These are phyloP conservation scores for Aspergillus phoenicis DNA, from an alignment of 2,329 filamentous ascomycete genomes.

Conservation along the genomic window DNA sequence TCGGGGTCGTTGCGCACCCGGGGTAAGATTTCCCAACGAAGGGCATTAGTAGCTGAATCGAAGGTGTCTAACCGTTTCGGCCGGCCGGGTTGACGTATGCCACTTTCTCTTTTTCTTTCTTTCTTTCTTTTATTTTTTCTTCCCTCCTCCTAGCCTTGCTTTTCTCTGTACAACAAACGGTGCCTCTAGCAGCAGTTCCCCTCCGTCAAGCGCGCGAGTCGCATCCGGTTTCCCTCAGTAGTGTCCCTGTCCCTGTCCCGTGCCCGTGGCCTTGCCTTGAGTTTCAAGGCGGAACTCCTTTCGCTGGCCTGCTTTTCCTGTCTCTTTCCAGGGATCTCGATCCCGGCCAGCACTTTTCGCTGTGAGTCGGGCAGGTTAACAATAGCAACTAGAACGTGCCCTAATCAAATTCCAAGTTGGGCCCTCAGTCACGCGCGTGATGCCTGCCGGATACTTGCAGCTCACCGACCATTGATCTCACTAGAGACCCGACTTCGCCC, in stretches of 20 bases:
- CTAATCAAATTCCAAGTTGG: slow-evolving; percentile 22
- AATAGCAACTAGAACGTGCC: slow-evolving; percentile 11
- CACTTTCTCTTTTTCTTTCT: not conserved
- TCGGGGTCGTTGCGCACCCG: too few relatives aligned
- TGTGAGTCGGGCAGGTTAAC: slow-evolving; percentile 6
- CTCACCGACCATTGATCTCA: slow-evolving; percentile 13
- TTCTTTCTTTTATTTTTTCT: too few relatives aligned
- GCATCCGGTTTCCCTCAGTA: not conserved
- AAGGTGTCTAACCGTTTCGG: not conserved
- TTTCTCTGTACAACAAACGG: slow-evolving; percentile 1
- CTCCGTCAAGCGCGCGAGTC: not conserved
- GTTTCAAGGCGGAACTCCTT: not conserved
- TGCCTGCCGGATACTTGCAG: slow-evolving; percentile 35
- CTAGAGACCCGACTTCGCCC: not conserved
- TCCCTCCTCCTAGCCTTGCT: not conserved
- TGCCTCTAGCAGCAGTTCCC: not conserved
- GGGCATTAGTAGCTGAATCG: not conserved
- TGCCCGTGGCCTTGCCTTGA: not conserved
- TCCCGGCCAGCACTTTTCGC: not conserved
- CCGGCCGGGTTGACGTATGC: not conserved
- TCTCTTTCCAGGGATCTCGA: not conserved
- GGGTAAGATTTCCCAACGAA: too few relatives aligned
- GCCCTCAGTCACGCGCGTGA: slow-evolving; percentile 29
- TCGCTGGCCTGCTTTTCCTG: not conserved
- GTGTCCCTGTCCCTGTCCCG: not conserved